Base-by-base conservation (phyloP, 495 filamentous ascomycete species). In the Jackrogersella multiformis region DNA sequence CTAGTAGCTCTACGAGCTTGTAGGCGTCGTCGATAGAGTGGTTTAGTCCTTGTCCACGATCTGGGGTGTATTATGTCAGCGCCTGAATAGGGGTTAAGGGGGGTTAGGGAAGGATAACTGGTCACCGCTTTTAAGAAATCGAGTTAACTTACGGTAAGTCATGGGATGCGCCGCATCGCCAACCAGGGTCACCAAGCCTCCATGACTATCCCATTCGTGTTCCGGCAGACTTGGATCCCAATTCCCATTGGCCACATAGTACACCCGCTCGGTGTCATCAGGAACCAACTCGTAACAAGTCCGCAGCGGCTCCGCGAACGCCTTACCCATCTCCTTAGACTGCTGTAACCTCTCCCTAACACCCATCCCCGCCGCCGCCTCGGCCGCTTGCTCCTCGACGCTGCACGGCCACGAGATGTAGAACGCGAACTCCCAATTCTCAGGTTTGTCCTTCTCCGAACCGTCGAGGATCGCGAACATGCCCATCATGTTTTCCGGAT, bases 111-210 rank as follows among this genome's bases (percentile, higher is more conserved):
- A 15, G 1, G 7, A 26, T n/a, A n/a, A n/a, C n/a, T n/a, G n/a
- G n/a, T n/a, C n/a, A n/a, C n/a, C n/a, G n/a, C n/a, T n/a, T n/a
- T n/a, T 30, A 30, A 30, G 26, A 7, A 30, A 7, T n/a, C n/a
- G 26, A 15, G 49, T 36, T 5, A 7, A 82, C 82, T 76, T 79
- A 86, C 84, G 81, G 53, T 78, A 77, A 0, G 84, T 79, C 86
- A 88, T 87, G 0, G 84, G 80, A 71, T 89, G 86, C 2, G 83
- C 84, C 1, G 86, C 85, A 71, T 89, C 86, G 1, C 86, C 85
- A 0, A 79, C 83, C 35, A 87, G 59, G 13, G 84, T 86, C 0
- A 86, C 75, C 10, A 78, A 69, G 1, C 86, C 86, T 1, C 67
- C 74, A 1, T 64, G 72, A 38, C 79, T 87, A 66, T 87, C 77